Evolutionary conservation across 1,284 basidiomycete genomes (phyloP).

Genomic region (Anthracocystis walkeri): DNA sequence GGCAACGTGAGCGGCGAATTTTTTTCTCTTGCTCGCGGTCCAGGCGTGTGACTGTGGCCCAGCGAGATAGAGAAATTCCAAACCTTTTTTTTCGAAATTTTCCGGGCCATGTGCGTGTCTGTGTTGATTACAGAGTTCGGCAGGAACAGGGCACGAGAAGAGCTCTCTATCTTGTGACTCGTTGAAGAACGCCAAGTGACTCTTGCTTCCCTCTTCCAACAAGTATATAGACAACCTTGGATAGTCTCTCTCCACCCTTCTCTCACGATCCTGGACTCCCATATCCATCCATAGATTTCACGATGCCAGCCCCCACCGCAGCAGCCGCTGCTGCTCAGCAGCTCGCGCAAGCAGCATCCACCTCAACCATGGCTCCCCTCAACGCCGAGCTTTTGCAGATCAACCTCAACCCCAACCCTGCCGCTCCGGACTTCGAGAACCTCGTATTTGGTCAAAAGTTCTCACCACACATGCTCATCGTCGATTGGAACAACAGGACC

Average conservation of each 20-base stretch:
- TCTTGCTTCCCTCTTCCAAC: not conserved
- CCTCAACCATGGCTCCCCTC: slow-evolving; percentile 40
- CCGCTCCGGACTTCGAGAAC: slow-evolving; percentile 64
- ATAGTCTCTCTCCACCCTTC: not conserved
- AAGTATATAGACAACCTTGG: not conserved
- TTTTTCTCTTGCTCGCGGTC: not conserved
- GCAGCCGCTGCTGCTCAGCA: slow-evolving; percentile 16
- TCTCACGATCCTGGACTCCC: too few species aligned
- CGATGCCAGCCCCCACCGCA: slow-evolving; percentile 34
- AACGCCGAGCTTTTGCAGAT: slow-evolving; percentile 50
- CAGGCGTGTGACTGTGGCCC: slow-evolving; percentile 1
- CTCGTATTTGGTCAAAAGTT: slow-evolving; percentile 73
- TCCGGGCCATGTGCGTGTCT: too few species aligned
- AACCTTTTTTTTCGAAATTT: not conserved
- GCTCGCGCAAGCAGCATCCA: slow-evolving; percentile 22
- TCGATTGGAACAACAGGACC: slow-evolving; percentile 79
- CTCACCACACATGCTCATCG: slow-evolving; percentile 90
- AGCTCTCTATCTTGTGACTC: slow-evolving; percentile 1
- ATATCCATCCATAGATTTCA: not conserved
- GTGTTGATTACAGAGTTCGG: not conserved
- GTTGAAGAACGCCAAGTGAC: not conserved
- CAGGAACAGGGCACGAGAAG: not conserved
- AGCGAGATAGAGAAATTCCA: slow-evolving; percentile 7
- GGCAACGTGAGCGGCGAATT: slow-evolving; percentile 7
- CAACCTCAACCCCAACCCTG: slow-evolving; percentile 37